These are phyloP conservation scores for Talaromyces borbonicus DNA, from an alignment of 495 filamentous ascomycete species.

Conservation along the genomic window DNA sequence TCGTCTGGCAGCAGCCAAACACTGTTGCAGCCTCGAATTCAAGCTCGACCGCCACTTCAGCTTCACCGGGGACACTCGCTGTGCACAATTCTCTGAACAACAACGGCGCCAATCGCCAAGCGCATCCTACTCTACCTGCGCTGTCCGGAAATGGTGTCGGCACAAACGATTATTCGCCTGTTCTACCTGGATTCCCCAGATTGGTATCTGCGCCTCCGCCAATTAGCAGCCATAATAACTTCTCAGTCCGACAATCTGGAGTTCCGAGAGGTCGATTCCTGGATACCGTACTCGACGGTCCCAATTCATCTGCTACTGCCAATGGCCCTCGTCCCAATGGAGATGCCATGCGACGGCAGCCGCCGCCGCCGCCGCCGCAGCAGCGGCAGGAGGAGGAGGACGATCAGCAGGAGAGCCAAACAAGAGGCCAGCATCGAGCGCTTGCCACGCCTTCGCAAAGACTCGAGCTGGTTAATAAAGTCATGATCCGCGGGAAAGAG, in stretches of 20 bases:
- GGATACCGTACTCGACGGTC: slow-evolving; percentile 35
- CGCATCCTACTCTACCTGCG: too few relatives aligned
- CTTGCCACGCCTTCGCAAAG: slow-evolving; percentile 25
- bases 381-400: too few relatives aligned
- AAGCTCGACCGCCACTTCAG: background rate
- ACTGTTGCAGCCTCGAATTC: slow-evolving; percentile 16
- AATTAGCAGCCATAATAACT: background rate
- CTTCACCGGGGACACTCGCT: too few relatives aligned
- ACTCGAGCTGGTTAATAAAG: slow-evolving; percentile 28
- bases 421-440: slow-evolving; percentile 6
- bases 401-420: background rate
- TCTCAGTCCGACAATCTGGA: slow-evolving; percentile 2
- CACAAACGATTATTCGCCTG: too few relatives aligned
- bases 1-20: slow-evolving; percentile 37
- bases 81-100: too few relatives aligned
- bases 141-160: too few relatives aligned
- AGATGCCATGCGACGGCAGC: too few relatives aligned
- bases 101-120: too few relatives aligned
- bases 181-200: too few relatives aligned
- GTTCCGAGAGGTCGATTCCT: slow-evolving; percentile 19
- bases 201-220: too few relatives aligned
- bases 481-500: slow-evolving; percentile 36
- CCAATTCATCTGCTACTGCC: slow-evolving; percentile 27
- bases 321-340: slow-evolving; percentile 11
- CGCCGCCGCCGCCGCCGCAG: too few relatives aligned